phyloP scores from a whole-genome alignment of 164 flowering plant species.

The Berberis thunbergii region DNA sequence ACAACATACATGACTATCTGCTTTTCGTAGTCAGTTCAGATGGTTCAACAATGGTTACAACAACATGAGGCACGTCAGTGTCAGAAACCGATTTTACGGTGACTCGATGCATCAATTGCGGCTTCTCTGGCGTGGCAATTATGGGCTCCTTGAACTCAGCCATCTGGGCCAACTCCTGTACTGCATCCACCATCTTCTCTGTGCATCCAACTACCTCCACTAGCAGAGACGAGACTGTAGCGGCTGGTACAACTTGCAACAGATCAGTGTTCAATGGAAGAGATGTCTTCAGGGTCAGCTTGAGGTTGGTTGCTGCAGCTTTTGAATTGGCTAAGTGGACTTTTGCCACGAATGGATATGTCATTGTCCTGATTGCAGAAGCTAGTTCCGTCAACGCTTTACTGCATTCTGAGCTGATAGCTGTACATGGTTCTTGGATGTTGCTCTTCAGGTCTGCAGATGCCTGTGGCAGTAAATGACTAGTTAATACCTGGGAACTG shows the following conservation, averaged over 20 bases:
- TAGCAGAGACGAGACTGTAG: constrained; percentile 45
- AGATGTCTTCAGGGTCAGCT: constrained; percentile 24
- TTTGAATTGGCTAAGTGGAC: constrained; percentile 27
- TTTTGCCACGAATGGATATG: constrained; percentile 13
- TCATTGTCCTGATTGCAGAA: constrained; percentile 30
- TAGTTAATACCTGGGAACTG: too few species aligned
- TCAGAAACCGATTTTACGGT: constrained; percentile 1
- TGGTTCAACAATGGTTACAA: constrained; percentile 2
- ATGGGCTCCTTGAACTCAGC: constrained; percentile 23
- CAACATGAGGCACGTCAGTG: background rate
- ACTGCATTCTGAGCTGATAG: constrained; percentile 38
- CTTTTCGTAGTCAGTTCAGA: background rate
- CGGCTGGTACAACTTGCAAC: constrained; percentile 27
- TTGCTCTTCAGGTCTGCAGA: constrained; percentile 28
- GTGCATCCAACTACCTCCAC: constrained; percentile 35
- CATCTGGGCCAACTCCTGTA: constrained; percentile 38
- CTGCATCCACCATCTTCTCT: constrained; percentile 35
- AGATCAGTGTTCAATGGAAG: constrained; percentile 23
- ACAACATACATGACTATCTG: too few species aligned
- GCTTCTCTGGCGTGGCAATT: constrained; percentile 7
- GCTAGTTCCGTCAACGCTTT: constrained; percentile 41
- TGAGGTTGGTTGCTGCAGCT: constrained; percentile 27
- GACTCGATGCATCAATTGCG: constrained; percentile 8
- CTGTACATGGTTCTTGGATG: constrained; percentile 33
- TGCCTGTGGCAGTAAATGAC: constrained; percentile 9